Evolutionary conservation across 192 early-diverging fungal genomes (phyloP).

Genomic region (Backusella liffmaniae): DNA sequence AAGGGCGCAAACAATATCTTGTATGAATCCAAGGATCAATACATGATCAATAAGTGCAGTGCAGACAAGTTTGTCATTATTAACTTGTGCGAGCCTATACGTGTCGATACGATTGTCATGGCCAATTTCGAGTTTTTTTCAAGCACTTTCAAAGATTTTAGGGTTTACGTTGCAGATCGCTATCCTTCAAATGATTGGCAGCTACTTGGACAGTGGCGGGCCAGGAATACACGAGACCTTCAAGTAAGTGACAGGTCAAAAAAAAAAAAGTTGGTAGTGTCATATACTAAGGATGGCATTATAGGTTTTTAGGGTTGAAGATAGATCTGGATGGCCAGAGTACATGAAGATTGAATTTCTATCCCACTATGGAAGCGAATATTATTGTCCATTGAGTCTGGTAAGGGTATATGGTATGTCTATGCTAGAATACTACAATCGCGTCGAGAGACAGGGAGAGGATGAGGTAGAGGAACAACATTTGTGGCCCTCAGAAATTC

Average conservation of each 20-base stretch:
- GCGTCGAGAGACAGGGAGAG: slow-evolving; percentile 44
- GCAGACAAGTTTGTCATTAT: slow-evolving; percentile 82
- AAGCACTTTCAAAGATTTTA: slow-evolving; percentile 86
- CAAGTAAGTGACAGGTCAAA: slow-evolving; percentile 66
- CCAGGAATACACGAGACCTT: slow-evolving; percentile 80
- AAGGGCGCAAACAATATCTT: slow-evolving; percentile 78
- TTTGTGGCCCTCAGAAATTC: slow-evolving; percentile 29
- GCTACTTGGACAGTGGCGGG: slow-evolving; percentile 77
- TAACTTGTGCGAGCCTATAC: slow-evolving; percentile 91
- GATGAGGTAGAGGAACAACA: slow-evolving; percentile 24
- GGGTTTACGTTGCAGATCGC: slow-evolving; percentile 70
- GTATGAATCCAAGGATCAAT: slow-evolving; percentile 88
- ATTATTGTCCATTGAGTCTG: slow-evolving; percentile 89
- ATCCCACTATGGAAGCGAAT: slow-evolving; percentile 86
- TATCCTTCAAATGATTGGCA: slow-evolving; percentile 74
- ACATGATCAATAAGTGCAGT: slow-evolving; percentile 91
- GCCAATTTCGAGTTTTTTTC: slow-evolving; percentile 98
- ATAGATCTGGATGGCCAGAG: slow-evolving; percentile 76
- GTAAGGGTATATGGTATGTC: slow-evolving; percentile 87
- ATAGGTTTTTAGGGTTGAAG: slow-evolving; percentile 78
- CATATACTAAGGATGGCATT: not conserved
- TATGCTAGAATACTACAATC: slow-evolving; percentile 83
- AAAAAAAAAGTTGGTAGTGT: slow-evolving; percentile 36
- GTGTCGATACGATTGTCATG: slow-evolving; percentile 84
- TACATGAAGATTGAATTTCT: slow-evolving; percentile 89